Conservation (phyloP, 2,329 filamentous ascomycete genomes). For the Zopfia rhizophila region DNA sequence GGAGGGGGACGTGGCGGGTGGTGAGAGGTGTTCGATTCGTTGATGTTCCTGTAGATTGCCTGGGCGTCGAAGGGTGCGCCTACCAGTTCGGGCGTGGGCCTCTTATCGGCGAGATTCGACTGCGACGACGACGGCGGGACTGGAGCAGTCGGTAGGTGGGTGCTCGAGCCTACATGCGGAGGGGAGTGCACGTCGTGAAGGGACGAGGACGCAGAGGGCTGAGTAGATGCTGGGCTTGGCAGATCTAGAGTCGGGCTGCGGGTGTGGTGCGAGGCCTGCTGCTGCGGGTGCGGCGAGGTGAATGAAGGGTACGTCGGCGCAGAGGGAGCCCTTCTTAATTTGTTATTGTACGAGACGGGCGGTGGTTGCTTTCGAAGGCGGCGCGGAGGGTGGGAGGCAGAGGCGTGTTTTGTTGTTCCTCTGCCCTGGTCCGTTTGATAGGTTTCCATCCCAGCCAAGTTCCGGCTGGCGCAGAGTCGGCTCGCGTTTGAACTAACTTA, state of each 20-base stretch:
- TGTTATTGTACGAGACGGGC: constrained; percentile 31
- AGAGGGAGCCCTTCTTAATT: constrained; percentile 29
- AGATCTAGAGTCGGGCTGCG: background rate
- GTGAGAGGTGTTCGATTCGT: constrained; percentile 34
- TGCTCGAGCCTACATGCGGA: constrained; percentile 7
- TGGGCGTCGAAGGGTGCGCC: constrained; percentile 54
- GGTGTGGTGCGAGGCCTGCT: constrained; percentile 1
- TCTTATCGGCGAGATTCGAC: constrained; percentile 10
- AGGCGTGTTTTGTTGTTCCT: constrained; percentile 6
- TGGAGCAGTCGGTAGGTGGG: constrained; percentile 5
- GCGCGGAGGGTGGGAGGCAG: constrained; percentile 14
- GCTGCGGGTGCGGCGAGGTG: constrained; percentile 13
- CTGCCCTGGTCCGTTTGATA: constrained; percentile 3
- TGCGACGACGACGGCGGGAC: background rate
- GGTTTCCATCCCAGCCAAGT: constrained; percentile 9
- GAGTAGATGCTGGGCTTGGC: background rate
- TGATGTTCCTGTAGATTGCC: constrained; percentile 49
- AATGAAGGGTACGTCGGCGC: constrained; percentile 40
- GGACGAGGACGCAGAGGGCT: constrained; percentile 5
- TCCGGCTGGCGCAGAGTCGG: too few relatives aligned
- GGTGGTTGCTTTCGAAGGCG: constrained; percentile 31
- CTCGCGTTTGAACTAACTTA: too few relatives aligned
- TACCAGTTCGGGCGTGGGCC: constrained; percentile 43
- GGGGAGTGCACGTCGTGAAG: constrained; percentile 8
- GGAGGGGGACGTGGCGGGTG: constrained; percentile 36